A percentile compares a stretch with the other conserved stretches of the same genome.
Evolutionary conservation across 139 green algal genomes (phyloP).

Genomic region (Chlorella sorokiniana): DNA sequence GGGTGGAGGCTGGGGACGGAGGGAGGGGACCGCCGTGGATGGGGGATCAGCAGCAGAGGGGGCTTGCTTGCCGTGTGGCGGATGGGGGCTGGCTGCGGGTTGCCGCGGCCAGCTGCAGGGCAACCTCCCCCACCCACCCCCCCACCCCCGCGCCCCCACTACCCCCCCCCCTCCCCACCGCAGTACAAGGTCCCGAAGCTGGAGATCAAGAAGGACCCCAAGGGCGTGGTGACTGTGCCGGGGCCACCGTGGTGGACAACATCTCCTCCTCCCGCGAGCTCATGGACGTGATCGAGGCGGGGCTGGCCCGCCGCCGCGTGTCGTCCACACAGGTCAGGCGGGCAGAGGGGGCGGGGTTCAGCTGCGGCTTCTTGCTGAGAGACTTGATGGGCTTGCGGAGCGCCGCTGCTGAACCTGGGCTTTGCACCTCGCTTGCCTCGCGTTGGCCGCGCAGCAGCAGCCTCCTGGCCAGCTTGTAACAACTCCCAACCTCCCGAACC

Average conservation of each 20-base stretch:
- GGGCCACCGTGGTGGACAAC: constrained; percentile 77
- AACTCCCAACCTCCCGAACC: no score
- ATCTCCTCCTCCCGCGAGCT: constrained; percentile 63
- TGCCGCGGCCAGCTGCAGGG: no score
- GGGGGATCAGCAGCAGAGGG: not conserved
- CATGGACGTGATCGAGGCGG: constrained; percentile 64
- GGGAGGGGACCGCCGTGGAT: not conserved
- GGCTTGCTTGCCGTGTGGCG: no score
- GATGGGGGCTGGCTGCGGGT: no score
- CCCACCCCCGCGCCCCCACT: not conserved
- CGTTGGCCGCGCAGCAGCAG: not conserved
- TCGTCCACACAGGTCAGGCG: constrained; percentile 37
- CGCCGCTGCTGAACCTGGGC: not conserved
- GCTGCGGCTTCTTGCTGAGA: not conserved
- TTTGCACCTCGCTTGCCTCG: not conserved
- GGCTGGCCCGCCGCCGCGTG: constrained; percentile 52
- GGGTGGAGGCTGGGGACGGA: not conserved
- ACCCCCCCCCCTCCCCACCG: not conserved
- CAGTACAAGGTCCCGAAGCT: constrained; percentile 69
- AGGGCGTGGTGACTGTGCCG: constrained; percentile 91
- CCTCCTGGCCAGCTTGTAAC: not conserved
- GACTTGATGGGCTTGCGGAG: not conserved
- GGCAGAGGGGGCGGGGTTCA: not conserved
- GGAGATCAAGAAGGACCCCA: constrained; percentile 98
- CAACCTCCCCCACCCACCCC: no score